Evolutionary conservation across 176 grass and related monocot genomes (phyloP).

Genomic region (Canna indica): DNA sequence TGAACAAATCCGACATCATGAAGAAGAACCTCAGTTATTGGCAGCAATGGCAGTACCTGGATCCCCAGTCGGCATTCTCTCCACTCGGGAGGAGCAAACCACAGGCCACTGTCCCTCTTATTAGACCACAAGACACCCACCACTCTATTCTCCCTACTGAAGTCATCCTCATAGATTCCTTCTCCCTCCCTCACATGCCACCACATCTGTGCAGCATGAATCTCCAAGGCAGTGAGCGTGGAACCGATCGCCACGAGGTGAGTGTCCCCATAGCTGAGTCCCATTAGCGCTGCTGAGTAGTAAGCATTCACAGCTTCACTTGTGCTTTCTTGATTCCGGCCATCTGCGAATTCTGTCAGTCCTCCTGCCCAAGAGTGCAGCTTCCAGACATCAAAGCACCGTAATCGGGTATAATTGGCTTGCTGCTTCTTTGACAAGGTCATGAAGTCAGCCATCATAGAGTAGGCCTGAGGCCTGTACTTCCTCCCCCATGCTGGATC

Average conservation of each 20-base stretch:
- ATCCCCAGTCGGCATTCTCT: conserved; percentile 76
- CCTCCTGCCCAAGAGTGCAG: conserved; percentile 91
- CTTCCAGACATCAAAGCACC: conserved; percentile 88
- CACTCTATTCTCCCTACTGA: conserved; percentile 43
- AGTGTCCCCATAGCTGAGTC: conserved; percentile 70
- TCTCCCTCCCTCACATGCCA: conserved; percentile 68
- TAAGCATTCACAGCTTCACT: conserved; percentile 85
- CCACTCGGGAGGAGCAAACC: conserved; percentile 83
- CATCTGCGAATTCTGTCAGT: conserved; percentile 69
- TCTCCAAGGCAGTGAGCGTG: conserved; percentile 64
- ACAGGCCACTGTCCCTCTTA: conserved; percentile 88
- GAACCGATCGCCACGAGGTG: conserved; percentile 48
- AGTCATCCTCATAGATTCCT: conserved; percentile 70
- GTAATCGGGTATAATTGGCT: conserved; percentile 41
- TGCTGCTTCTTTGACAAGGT: conserved; percentile 46
- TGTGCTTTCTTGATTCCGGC: conserved; percentile 93
- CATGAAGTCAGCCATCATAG: conserved; percentile 82
- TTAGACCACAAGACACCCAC: conserved; percentile 75
- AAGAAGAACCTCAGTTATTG: conserved; percentile 66
- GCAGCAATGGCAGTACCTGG: conserved; percentile 65
- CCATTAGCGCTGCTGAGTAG: conserved; percentile 65
- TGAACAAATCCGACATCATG: conserved; percentile 41
- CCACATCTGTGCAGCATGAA: conserved; percentile 67
- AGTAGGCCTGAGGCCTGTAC: conserved; percentile 72
- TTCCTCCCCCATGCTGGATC: conserved; percentile 74